Base-by-base conservation (phyloP, 1,284 basidiomycete species). In the Moniliophthora roreri region DNA sequence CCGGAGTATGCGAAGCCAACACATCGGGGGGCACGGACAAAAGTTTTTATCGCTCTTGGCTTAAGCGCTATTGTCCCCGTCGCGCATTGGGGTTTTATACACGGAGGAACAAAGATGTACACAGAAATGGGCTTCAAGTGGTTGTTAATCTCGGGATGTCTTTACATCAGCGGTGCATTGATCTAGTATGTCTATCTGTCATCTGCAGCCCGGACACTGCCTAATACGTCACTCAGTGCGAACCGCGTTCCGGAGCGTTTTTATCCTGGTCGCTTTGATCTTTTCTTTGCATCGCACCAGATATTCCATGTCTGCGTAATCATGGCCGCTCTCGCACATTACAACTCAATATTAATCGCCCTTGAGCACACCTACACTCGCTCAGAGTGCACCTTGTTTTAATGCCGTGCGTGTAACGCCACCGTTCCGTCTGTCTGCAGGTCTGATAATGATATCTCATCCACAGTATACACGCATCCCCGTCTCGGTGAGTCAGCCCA, bases 251-350 rank as follows among this genome's bases (percentile, higher is more conserved):
- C 94, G 23, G 93, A 96, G 65, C 75, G 85, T 26, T 77, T 88
- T 58, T 76, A 77, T 9, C 92, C 92, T 1, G 92, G 92, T 48
- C 82, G 71, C 58, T 94, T 94, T 65, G 93, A 96, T 72, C 80
- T 82, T 65, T 79, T 94, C 60, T 82, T 87, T 51, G 80, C 88
- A 0, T 92, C 88, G 28, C 93, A 95, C 74, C 88, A 89, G 69
- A 89, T 95, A 63, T 96, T 97, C 70, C 94, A 96, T 66, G 65
- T 83, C 60, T 87, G 84, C 64, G 93, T 95, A 23, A 76, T 95
- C 42, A 68, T 84, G 21, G 94, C 91, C 1, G 91, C 89, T 10
- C 73, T 89, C 56, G 78, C 84, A 35, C 91, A 94, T 67, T 94
- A 91, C 70, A 66, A 69, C 41, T 80, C 81, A 60, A 72, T 88